Evolutionary conservation across 2,329 filamentous ascomycete genomes (phyloP).

Genomic region (Trichoderma semiorbis): DNA sequence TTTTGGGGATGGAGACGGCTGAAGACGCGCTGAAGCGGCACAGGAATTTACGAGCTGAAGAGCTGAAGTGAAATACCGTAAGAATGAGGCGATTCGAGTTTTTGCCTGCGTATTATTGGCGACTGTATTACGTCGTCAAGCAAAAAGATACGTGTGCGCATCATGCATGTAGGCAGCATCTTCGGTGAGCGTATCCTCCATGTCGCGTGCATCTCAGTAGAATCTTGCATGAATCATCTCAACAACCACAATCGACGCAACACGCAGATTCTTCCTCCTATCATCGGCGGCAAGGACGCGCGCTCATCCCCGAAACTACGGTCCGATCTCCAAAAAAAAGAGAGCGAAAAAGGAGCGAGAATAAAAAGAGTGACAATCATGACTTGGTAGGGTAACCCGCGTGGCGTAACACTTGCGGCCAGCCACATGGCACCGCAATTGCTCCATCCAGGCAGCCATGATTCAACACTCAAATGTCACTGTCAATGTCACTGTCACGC

Average conservation of each 20-base stretch:
- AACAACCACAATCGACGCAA: background rate
- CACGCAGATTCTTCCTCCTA: background rate
- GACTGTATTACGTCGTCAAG: background rate
- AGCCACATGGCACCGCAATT: background rate
- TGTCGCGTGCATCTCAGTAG: background rate
- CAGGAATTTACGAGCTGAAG: background rate
- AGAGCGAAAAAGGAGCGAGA: background rate
- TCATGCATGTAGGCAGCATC: background rate
- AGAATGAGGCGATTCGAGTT: background rate
- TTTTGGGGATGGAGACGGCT: background rate
- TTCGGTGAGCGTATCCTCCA: background rate
- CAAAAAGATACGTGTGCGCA: background rate
- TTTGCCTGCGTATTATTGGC: background rate
- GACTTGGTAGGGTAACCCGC: background rate
- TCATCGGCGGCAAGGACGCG: background rate
- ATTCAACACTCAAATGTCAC: background rate
- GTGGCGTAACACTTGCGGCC: slow-evolving; percentile 1
- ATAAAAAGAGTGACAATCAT: background rate
- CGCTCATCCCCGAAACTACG: background rate
- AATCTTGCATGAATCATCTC: background rate
- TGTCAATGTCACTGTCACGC: background rate
- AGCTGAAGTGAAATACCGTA: background rate
- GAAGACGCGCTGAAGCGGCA: background rate
- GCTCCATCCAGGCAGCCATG: background rate
- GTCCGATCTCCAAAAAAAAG: background rate